phyloP scores from a whole-genome alignment of 306 rosid genomes.

The Ormosia emarginata region DNA sequence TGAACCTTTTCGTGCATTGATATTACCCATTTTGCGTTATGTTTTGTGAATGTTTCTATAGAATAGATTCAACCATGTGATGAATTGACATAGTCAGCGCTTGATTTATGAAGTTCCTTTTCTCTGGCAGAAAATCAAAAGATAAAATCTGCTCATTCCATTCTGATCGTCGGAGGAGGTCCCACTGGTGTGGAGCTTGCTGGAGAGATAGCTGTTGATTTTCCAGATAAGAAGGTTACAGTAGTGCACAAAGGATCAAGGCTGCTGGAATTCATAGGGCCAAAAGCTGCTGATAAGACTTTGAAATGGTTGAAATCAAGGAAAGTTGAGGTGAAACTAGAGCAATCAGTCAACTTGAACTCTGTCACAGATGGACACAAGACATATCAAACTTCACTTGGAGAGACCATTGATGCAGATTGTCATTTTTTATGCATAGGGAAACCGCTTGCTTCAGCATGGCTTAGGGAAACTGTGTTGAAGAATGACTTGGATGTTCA shows the following conservation, averaged over 20 bases:
- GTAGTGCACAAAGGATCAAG: constrained; percentile 69
- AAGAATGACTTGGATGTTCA: constrained; percentile 39
- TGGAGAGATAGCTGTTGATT: constrained; percentile 77
- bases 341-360: constrained; percentile 41
- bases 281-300: constrained; percentile 58
- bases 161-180: constrained; percentile 88
- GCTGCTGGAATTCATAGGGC: constrained; percentile 74
- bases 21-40: constrained; percentile 4
- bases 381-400: constrained; percentile 49
- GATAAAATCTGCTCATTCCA: constrained; percentile 61
- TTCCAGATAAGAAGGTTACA: constrained; percentile 56
- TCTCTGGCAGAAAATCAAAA: constrained; percentile 50
- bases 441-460: constrained; percentile 48
- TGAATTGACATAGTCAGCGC: neutral
- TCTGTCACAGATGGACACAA: constrained; percentile 30
- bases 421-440: constrained; percentile 64
- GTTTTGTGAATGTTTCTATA: neutral
- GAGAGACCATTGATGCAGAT: constrained; percentile 62
- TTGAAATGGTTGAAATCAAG: constrained; percentile 55
- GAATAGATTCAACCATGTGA: neutral
- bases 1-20: constrained; percentile 6
- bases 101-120: constrained; percentile 19
- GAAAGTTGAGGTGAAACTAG: constrained; percentile 59
- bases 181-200: constrained; percentile 90
- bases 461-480: constrained; percentile 60